Evolutionary conservation across 1,139 yeast genomes (phyloP).

Genomic region (Zygosaccharomyces pseudobailii): DNA sequence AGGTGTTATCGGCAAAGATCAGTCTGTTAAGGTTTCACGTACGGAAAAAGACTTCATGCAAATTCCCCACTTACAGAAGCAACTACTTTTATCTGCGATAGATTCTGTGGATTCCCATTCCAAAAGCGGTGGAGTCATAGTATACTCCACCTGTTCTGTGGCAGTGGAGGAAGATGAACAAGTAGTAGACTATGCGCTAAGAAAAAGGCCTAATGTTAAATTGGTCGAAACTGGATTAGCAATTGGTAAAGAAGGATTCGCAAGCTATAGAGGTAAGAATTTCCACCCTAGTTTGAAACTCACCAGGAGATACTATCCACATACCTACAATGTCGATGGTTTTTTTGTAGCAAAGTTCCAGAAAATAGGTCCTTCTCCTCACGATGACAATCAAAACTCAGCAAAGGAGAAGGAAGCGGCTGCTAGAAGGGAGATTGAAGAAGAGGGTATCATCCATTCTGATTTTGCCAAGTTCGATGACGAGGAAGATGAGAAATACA

Average conservation of each 20-base stretch:
- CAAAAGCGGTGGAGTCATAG: slow-evolving; percentile 88
- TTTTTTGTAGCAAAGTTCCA: slow-evolving; percentile 95
- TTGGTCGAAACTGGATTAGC: slow-evolving; percentile 90
- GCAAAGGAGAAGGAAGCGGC: slow-evolving; percentile 79
- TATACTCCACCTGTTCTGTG: slow-evolving; percentile 96
- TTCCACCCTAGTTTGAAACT: slow-evolving; percentile 72
- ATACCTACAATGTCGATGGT: slow-evolving; percentile 97
- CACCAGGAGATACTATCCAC: slow-evolving; percentile 96
- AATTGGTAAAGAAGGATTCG: slow-evolving; percentile 94
- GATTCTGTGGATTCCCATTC: slow-evolving; percentile 95
- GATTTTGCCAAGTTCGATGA: slow-evolving; percentile 83
- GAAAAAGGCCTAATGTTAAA: slow-evolving; percentile 94
- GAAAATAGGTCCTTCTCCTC: slow-evolving; percentile 83
- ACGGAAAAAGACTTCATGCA: slow-evolving; percentile 95
- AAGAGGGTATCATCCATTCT: slow-evolving; percentile 75
- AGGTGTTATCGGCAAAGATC: slow-evolving; percentile 98
- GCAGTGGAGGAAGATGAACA: slow-evolving; percentile 98
- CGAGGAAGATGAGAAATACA: slow-evolving; percentile 68
- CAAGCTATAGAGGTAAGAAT: slow-evolving; percentile 87
- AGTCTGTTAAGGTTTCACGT: slow-evolving; percentile 87
- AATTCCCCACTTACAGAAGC: slow-evolving; percentile 95
- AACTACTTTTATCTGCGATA: slow-evolving; percentile 85
- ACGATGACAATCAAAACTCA: slow-evolving; percentile 79
- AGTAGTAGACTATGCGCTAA: slow-evolving; percentile 95
- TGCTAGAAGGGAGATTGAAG: slow-evolving; percentile 68